phyloP scores from a whole-genome alignment of 2,329 filamentous ascomycete genomes.

The Microcyclospora pomicola region DNA sequence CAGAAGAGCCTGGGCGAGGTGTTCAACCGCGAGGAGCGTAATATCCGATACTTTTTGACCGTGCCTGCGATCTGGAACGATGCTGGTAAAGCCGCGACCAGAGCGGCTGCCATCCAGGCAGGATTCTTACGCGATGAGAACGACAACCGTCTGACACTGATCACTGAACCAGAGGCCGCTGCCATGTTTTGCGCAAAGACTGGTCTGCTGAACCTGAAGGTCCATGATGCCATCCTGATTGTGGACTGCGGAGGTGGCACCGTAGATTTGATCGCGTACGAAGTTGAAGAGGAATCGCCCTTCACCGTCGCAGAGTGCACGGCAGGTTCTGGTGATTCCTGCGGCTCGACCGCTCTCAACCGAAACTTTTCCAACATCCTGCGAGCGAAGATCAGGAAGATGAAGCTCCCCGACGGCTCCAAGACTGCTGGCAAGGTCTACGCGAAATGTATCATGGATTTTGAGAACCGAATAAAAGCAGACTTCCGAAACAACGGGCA shows the following conservation, averaged over 20 bases:
- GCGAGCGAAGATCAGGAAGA: slow-evolving; percentile 94
- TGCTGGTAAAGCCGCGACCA: slow-evolving; percentile 90
- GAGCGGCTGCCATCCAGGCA: slow-evolving; percentile 90
- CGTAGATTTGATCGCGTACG: slow-evolving; percentile 96
- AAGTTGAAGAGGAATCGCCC: slow-evolving; percentile 93
- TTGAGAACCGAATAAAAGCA: slow-evolving; percentile 98
- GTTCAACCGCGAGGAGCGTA: slow-evolving; percentile 94
- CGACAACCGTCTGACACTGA: slow-evolving; percentile 85
- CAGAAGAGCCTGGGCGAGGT: slow-evolving; percentile 96
- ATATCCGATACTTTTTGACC: slow-evolving; percentile 94
- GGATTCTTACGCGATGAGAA: slow-evolving; percentile 95
- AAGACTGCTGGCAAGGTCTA: slow-evolving; percentile 97
- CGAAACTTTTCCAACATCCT: slow-evolving; percentile 97
- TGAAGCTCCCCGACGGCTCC: slow-evolving; percentile 94
- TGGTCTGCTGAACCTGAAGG: slow-evolving; percentile 85
- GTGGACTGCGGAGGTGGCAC: slow-evolving; percentile 98
- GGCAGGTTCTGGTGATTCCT: slow-evolving; percentile 91
- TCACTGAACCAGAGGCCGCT: slow-evolving; percentile 92
- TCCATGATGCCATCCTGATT: slow-evolving; percentile 96
- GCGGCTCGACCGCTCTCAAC: slow-evolving; percentile 94
- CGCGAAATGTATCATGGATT: slow-evolving; percentile 99
- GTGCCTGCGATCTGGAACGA: slow-evolving; percentile 99
- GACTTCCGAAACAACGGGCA: slow-evolving; percentile 98
- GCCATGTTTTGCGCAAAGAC: slow-evolving; percentile 97
- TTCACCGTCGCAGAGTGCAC: slow-evolving; percentile 97